Conservation (phyloP, 2,329 filamentous ascomycete species). For the Exophiala dermatitidis region DNA sequence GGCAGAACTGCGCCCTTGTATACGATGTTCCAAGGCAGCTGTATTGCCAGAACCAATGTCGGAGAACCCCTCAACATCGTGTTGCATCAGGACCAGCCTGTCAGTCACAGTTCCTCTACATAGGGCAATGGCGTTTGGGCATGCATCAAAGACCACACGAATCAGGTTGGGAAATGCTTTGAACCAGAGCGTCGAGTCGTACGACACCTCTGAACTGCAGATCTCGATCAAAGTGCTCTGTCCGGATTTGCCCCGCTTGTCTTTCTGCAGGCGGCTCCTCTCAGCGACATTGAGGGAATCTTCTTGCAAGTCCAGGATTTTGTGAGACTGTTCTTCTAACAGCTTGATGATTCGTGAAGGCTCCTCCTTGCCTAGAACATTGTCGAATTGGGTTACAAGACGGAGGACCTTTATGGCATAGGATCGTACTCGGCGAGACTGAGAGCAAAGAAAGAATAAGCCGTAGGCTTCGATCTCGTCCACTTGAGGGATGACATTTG, state of each 20-base stretch:
- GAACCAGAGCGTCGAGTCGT: constrained; percentile 93
- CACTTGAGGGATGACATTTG: constrained; percentile 83
- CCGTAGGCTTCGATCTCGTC: constrained; percentile 96
- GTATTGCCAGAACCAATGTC: constrained; percentile 52
- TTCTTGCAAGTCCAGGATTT: constrained; percentile 86
- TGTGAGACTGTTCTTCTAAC: constrained; percentile 78
- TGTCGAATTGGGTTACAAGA: constrained; percentile 89
- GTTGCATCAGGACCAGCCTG: constrained; percentile 86
- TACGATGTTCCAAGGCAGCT: constrained; percentile 33
- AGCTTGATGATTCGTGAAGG: constrained; percentile 82
- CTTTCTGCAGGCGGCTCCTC: constrained; percentile 81
- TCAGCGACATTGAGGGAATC: constrained; percentile 88
- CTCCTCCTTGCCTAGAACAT: constrained; percentile 70
- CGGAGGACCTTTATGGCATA: constrained; percentile 89
- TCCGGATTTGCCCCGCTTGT: constrained; percentile 74
- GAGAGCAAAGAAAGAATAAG: constrained; percentile 93
- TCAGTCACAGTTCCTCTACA: constrained; percentile 89
- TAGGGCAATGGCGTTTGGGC: constrained; percentile 82
- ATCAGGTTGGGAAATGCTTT: constrained; percentile 97
- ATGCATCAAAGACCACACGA: constrained; percentile 80
- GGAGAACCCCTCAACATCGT: constrained; percentile 68
- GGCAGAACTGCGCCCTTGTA: constrained; percentile 49
- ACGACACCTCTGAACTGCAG: constrained; percentile 89
- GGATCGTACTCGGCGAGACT: constrained; percentile 78
- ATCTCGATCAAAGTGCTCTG: constrained; percentile 85